A percentile compares a stretch with the other conserved stretches of the same genome.
phyloP scores from a whole-genome alignment of 2,329 filamentous ascomycete genomes.

The Cladosporium colombiae region DNA sequence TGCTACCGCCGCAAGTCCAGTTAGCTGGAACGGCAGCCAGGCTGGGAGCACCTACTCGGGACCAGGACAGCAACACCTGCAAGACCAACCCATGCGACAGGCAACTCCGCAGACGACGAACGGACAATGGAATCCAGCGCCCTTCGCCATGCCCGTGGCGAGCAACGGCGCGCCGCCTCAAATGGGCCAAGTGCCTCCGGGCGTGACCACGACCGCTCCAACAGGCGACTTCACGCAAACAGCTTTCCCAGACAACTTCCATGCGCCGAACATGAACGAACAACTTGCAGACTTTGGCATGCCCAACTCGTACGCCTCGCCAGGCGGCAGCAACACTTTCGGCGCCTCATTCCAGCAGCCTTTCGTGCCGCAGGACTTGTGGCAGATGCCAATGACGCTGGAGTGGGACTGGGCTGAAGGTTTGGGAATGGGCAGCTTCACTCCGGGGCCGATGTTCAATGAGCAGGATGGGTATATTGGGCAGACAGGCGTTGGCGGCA shows the following conservation, averaged over 20 bases:
- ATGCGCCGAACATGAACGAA: constrained; percentile 20
- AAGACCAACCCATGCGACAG: constrained; percentile 4
- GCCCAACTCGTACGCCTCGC: constrained; percentile 17
- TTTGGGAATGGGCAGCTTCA: constrained; percentile 35
- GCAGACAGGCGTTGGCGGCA: constrained; percentile 6
- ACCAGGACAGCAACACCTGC: constrained; percentile 16
- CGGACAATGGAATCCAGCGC: constrained; percentile 21
- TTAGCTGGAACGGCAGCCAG: constrained; percentile 31
- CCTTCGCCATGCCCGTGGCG: constrained; percentile 13
- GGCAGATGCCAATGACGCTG: constrained; percentile 92
- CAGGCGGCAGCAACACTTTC: constrained; percentile 5
- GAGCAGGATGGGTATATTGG: constrained; percentile 14
- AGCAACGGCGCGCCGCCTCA: constrained; percentile 1
- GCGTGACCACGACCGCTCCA: not conserved
- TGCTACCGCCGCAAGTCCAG: constrained; percentile 30
- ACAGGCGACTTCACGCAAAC: constrained; percentile 3
- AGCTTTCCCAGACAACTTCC: constrained; percentile 8
- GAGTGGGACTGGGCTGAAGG: constrained; percentile 78
- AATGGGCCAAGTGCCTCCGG: not conserved
- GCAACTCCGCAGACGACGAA: constrained; percentile 11
- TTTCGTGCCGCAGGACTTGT: constrained; percentile 88
- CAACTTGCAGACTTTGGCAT: constrained; percentile 22
- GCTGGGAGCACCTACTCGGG: not conserved
- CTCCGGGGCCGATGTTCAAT: constrained; percentile 30
- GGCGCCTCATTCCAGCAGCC: constrained; percentile 70